Percentiles rank a stretch among this genome's conserved stretches.
Evolutionary conservation across 2,329 filamentous ascomycete species (phyloP).

Genomic region (Gnomoniopsis sp.): DNA sequence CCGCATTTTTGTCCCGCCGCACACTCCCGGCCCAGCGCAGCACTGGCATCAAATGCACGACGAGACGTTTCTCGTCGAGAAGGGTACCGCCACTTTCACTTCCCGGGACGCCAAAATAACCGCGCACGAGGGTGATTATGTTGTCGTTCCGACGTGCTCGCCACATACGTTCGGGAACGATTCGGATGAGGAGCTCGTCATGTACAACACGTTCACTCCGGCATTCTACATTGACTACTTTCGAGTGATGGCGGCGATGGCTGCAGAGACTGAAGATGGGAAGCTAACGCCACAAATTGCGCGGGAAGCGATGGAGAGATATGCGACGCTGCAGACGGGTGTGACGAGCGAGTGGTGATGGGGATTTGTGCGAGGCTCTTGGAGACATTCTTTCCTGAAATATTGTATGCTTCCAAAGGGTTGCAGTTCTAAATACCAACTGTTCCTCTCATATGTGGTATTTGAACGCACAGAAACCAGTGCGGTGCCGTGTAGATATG

Average conservation of each 20-base stretch:
- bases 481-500: no score
- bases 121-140: slow-evolving; percentile 49
- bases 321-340: slow-evolving; percentile 38
- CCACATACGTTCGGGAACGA: slow-evolving; percentile 57
- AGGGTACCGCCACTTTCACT: slow-evolving; percentile 50
- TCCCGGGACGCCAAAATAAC: slow-evolving; percentile 42
- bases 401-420: no score
- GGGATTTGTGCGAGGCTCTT: no score
- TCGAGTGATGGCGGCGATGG: slow-evolving; percentile 45
- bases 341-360: slow-evolving; percentile 4
- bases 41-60: slow-evolving; percentile 59
- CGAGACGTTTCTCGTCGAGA: slow-evolving; percentile 53
- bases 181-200: slow-evolving; percentile 47
- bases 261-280: slow-evolving; percentile 33
- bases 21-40: slow-evolving; percentile 42
- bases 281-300: slow-evolving; percentile 46
- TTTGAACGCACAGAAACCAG: no score
- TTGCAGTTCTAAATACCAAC: no score
- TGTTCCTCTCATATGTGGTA: no score
- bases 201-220: slow-evolving; percentile 56
- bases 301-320: slow-evolving; percentile 44
- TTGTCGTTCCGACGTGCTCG: slow-evolving; percentile 50
- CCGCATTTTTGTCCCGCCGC: slow-evolving; percentile 42
- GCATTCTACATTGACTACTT: slow-evolving; percentile 58
- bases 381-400: no score